Evolutionary conservation across 345 rosid genomes (phyloP).

Genomic region (Gossypium longicalyx): DNA sequence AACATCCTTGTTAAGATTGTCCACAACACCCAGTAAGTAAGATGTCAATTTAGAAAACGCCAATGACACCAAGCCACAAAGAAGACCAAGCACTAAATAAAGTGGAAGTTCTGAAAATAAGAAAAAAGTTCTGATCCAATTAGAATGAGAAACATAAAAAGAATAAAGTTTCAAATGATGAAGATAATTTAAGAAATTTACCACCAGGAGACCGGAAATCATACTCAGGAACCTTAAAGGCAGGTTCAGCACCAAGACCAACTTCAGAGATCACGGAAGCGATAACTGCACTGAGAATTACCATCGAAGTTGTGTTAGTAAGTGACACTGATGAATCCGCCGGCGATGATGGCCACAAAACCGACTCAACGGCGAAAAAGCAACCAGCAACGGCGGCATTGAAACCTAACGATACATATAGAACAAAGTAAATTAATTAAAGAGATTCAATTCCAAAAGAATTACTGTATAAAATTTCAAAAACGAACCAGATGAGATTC

Average conservation of each 20-base stretch:
- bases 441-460: background rate
- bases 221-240: slow-evolving; percentile 84
- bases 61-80: slow-evolving; percentile 77
- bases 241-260: slow-evolving; percentile 85
- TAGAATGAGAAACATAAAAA: slow-evolving; percentile 10
- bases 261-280: slow-evolving; percentile 88
- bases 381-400: slow-evolving; percentile 98
- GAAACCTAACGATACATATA: slow-evolving; percentile 50
- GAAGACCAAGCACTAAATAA: slow-evolving; percentile 73
- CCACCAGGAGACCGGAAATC: slow-evolving; percentile 89
- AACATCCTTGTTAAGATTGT: slow-evolving; percentile 49
- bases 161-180: background rate
- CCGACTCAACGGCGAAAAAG: slow-evolving; percentile 89
- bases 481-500: slow-evolving; percentile 72
- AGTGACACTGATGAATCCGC: slow-evolving; percentile 52
- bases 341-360: slow-evolving; percentile 83
- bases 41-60: slow-evolving; percentile 74
- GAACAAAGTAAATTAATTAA: background rate
- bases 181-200: slow-evolving; percentile 24
- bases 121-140: slow-evolving; percentile 12
- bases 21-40: slow-evolving; percentile 44
- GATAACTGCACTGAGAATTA: slow-evolving; percentile 81
- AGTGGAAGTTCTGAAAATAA: slow-evolving; percentile 77
- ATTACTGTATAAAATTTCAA: background rate
- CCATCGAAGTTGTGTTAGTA: slow-evolving; percentile 79